These are phyloP conservation scores for Pistacia atlantica DNA, from an alignment of 345 rosid species.

Conservation along the genomic window DNA sequence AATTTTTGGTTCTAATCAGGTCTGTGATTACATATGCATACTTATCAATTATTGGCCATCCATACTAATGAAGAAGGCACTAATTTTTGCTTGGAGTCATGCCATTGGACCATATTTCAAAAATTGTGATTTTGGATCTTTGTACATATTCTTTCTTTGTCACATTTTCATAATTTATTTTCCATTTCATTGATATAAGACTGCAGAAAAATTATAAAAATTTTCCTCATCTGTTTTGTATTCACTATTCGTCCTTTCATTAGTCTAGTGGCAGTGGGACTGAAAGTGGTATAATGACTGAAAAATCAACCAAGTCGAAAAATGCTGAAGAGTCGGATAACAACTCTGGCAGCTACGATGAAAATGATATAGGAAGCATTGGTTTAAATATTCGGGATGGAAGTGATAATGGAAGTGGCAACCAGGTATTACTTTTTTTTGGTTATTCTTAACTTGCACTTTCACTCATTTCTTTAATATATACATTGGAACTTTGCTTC, in stretches of 20 bases:
- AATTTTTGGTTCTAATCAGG: constrained; percentile 22
- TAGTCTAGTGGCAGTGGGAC: constrained; percentile 41
- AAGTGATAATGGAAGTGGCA: constrained; percentile 42
- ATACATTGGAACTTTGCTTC: background rate
- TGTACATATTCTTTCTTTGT: background rate
- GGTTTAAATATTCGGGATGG: constrained; percentile 31
- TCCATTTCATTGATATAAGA: constrained; percentile 4
- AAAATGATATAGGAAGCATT: constrained; percentile 30
- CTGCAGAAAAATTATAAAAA: constrained; percentile 7
- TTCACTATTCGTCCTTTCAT: constrained; percentile 29
- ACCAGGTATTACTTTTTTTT: constrained; percentile 25
- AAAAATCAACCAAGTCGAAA: constrained; percentile 27
- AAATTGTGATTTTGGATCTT: constrained; percentile 1
- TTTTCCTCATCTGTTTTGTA: constrained; percentile 18
- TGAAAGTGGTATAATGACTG: constrained; percentile 33
- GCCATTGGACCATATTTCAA: constrained; percentile 9
- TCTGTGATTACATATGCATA: constrained; percentile 17
- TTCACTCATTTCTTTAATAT: background rate
- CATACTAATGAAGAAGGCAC: background rate
- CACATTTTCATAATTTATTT: constrained; percentile 5
- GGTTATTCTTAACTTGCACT: background rate
- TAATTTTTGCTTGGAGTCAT: constrained; percentile 2
- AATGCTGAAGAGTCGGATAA: constrained; percentile 28
- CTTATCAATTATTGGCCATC: constrained; percentile 9
- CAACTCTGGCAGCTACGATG: constrained; percentile 36